phyloP scores from a whole-genome alignment of 345 rosid genomes.

The Eucalyptus melliodora region DNA sequence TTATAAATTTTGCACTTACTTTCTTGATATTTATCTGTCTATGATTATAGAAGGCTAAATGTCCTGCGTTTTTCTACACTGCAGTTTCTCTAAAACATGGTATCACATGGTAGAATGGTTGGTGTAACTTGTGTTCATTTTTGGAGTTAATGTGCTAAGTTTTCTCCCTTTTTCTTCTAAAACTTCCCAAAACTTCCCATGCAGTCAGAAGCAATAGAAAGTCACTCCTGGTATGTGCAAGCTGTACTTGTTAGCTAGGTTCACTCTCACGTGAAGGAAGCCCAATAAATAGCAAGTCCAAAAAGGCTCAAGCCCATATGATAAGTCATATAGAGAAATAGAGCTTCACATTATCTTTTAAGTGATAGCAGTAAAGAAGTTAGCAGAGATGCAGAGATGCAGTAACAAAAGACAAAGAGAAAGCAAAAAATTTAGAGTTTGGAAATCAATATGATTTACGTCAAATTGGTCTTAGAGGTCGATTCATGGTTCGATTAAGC shows the following conservation, averaged over 20 bases:
- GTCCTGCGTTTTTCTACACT: background rate
- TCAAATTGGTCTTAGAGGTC: fast-evolving
- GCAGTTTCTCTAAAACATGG: background rate
- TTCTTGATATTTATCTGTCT: background rate
- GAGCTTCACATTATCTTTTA: too few species aligned
- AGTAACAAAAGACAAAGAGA: too few species aligned
- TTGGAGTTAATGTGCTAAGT: background rate
- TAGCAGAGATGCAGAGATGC: too few species aligned
- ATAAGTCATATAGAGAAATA: too few species aligned
- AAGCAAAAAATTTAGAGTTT: too few species aligned
- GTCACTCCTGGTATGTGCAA: background rate
- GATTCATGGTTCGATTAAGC: too few species aligned
- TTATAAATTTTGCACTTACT: background rate
- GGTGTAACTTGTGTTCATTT: background rate
- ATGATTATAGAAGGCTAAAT: background rate
- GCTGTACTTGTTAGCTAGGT: background rate
- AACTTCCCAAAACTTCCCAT: background rate
- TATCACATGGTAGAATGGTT: background rate
- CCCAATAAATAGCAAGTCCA: too few species aligned
- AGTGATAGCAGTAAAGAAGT: too few species aligned
- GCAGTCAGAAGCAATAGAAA: background rate
- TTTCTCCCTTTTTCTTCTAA: background rate
- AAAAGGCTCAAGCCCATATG: too few species aligned
- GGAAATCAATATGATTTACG: too few species aligned
- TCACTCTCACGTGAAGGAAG: too few species aligned